Evolutionary conservation across 2,329 filamentous ascomycete genomes (phyloP).

Genomic region (Ophiocordyceps polyrhachis-furcata): DNA sequence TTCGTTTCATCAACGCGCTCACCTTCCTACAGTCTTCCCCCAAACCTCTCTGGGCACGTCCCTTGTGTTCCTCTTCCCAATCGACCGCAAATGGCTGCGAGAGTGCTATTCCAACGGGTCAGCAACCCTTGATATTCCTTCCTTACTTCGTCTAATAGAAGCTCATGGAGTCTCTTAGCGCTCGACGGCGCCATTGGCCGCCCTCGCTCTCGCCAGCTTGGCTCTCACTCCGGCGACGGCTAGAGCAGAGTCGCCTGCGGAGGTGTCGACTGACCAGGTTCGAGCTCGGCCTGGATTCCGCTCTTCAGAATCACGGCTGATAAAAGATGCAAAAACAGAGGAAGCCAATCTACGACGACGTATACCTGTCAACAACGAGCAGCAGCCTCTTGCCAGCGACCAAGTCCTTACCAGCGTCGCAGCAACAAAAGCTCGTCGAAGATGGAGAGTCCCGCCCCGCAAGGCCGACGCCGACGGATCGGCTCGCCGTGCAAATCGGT

Average conservation of each 20-base stretch:
- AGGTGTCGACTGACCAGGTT: conserved; percentile 24
- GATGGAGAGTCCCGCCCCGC: conserved; percentile 16
- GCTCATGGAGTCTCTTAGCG: conserved; percentile 16
- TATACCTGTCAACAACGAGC: conserved; percentile 23
- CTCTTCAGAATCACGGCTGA: not conserved
- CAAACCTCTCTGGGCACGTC: not conserved
- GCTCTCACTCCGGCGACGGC: conserved; percentile 27
- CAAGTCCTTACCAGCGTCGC: conserved; percentile 8
- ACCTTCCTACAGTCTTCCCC: too few species aligned
- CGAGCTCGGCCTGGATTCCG: conserved; percentile 1
- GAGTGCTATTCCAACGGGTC: conserved; percentile 40
- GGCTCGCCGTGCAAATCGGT: conserved; percentile 67
- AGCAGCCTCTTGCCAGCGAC: conserved; percentile 3
- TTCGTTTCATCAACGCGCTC: not conserved
- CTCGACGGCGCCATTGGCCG: conserved; percentile 33
- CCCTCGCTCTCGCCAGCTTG: conserved; percentile 28
- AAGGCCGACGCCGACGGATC: conserved; percentile 69
- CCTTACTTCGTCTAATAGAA: not conserved
- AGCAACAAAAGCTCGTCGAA: conserved; percentile 12
- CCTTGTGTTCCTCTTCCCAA: conserved; percentile 17
- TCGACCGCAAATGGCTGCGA: conserved; percentile 35
- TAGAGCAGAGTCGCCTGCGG: conserved; percentile 36
- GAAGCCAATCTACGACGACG: conserved; percentile 70
- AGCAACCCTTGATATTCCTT: conserved; percentile 5
- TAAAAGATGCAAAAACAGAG: conserved; percentile 11